These are phyloP conservation scores for Tricholomella constricta DNA, from an alignment of 768 basidiomycete species.

Conservation along the genomic window DNA sequence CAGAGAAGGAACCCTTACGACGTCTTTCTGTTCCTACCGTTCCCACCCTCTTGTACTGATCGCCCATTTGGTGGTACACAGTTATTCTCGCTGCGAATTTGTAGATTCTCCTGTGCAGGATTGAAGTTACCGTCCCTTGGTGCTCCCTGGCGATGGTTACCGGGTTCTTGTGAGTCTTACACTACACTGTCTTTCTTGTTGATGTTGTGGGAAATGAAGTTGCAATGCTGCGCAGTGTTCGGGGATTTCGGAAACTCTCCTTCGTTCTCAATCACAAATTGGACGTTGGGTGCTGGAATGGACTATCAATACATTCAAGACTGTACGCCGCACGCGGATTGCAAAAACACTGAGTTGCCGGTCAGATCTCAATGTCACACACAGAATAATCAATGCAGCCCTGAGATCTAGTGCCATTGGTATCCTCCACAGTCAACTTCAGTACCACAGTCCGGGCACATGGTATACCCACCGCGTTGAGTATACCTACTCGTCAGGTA, in stretches of 20 bases:
- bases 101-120: slow-evolving; percentile 24
- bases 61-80: background rate
- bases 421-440: too few relatives aligned
- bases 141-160: slow-evolving; percentile 24
- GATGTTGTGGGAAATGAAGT: background rate
- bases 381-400: too few relatives aligned
- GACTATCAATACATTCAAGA: too few relatives aligned
- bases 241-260: slow-evolving; percentile 51
- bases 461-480: too few relatives aligned
- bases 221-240: slow-evolving; percentile 43
- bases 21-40: slow-evolving; percentile 14
- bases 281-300: too few relatives aligned
- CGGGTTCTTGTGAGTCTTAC: slow-evolving; percentile 25
- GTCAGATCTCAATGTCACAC: too few relatives aligned
- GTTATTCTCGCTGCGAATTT: slow-evolving; percentile 26
- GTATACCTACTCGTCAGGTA: too few relatives aligned
- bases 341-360: too few relatives aligned
- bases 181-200: background rate
- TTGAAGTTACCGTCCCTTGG: slow-evolving; percentile 28
- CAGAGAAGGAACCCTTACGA: slow-evolving; percentile 28
- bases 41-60: background rate
- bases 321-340: too few relatives aligned
- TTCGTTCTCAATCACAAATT: slow-evolving; percentile 27
- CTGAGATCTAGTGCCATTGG: too few relatives aligned
- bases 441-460: too few relatives aligned